Conservation (phyloP, 2,329 filamentous ascomycete genomes). For the Aspergillus tamarii region DNA sequence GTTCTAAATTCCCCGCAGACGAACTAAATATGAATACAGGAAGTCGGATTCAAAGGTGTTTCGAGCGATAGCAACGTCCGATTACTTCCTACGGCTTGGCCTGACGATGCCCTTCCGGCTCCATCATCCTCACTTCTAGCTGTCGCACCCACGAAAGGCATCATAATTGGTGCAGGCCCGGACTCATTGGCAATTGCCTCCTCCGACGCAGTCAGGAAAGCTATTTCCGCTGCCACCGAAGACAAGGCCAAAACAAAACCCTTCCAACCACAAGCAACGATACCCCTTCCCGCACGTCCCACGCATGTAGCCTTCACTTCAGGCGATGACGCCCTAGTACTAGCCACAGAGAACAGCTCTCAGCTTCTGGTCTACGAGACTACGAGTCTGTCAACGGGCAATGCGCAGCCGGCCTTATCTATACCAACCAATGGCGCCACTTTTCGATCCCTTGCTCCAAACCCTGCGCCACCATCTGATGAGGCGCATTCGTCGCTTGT, state of each 20-base stretch:
- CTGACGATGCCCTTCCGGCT: slow-evolving; percentile 67
- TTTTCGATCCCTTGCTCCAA: slow-evolving; percentile 75
- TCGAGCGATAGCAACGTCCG: slow-evolving; percentile 81
- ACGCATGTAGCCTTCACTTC: slow-evolving; percentile 89
- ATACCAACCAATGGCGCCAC: slow-evolving; percentile 74
- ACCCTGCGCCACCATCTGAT: slow-evolving; percentile 63
- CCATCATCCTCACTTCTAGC: slow-evolving; percentile 81
- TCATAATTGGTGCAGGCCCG: slow-evolving; percentile 86
- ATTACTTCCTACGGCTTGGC: slow-evolving; percentile 77
- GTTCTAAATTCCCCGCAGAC: not conserved
- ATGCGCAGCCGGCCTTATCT: slow-evolving; percentile 71
- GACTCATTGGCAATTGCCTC: slow-evolving; percentile 75
- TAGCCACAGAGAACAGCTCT: slow-evolving; percentile 79
- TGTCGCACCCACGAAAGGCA: slow-evolving; percentile 75
- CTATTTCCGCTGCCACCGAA: slow-evolving; percentile 65
- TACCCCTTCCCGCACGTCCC: slow-evolving; percentile 73
- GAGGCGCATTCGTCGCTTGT: slow-evolving; percentile 67
- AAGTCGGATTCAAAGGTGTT: slow-evolving; percentile 78
- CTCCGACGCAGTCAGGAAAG: slow-evolving; percentile 76
- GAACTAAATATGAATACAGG: slow-evolving; percentile 44
- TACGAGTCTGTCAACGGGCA: slow-evolving; percentile 66
- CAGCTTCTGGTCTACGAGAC: slow-evolving; percentile 84
- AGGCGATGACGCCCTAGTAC: slow-evolving; percentile 81
- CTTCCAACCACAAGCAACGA: slow-evolving; percentile 73
- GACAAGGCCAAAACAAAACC: slow-evolving; percentile 66